Evolutionary conservation across 495 filamentous ascomycete species (phyloP), one percentile per base, ranked within the genome.

Genomic region (Xylaria palmicola): DNA sequence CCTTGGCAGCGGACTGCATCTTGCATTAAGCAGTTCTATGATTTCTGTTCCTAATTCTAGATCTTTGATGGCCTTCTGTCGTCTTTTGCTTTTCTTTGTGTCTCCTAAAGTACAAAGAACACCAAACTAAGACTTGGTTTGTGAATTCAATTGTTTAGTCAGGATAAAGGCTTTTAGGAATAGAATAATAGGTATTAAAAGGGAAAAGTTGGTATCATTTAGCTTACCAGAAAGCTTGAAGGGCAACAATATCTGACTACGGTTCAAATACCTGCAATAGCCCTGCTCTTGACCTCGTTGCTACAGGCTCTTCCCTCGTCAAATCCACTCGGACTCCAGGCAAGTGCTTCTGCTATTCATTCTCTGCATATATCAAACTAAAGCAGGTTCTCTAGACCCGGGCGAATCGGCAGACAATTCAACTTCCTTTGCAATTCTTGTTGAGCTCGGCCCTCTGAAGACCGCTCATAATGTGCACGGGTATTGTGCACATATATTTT

Each of bases 381-480:
- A 15, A 50, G 55, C 55, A 37, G 55, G 55, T 48, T 58, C 55
- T 58, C 27, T 20, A 39, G 55, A 48, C 19, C n/a, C 36, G 15
- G 26, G 26, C 55, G 27, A 24, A 17, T 22, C 6, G 8, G 10
- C 17, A n/a, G n/a, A n/a, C n/a, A n/a, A n/a, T n/a, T n/a, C n/a
- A n/a, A n/a, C n/a, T n/a, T n/a, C n/a, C n/a, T n/a, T n/a, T n/a
- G n/a, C n/a, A n/a, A n/a, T n/a, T n/a, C n/a, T n/a, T n/a, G n/a
- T n/a, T n/a, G n/a, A n/a, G n/a, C n/a, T n/a, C n/a, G n/a, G n/a
- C n/a, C n/a, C n/a, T n/a, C n/a, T n/a, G n/a, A n/a, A n/a, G n/a
- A n/a, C n/a, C n/a, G n/a, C n/a, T n/a, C 20, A 59, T 27, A 0
- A 72, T 72, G 69, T 72, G 69, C 10, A 67, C 65, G 0, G 58